Conservation (phyloP, 2,329 filamentous ascomycete genomes). For the Furcasterigmium furcatum region DNA sequence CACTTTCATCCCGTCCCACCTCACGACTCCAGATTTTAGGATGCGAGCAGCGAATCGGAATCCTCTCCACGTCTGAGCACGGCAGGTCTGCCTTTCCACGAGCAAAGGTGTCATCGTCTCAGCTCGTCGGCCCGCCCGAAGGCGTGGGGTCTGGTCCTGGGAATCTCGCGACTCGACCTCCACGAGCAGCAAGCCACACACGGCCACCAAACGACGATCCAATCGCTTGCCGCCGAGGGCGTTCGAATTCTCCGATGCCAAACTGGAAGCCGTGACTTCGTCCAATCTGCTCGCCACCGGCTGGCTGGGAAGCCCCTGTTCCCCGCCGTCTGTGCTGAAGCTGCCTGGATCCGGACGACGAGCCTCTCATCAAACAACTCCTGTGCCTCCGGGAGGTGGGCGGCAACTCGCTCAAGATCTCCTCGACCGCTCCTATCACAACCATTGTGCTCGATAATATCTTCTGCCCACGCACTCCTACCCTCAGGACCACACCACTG, state of each 20-base stretch:
- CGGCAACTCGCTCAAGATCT: no score
- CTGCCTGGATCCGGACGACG: not conserved
- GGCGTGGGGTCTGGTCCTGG: not conserved
- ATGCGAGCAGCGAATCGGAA: not conserved
- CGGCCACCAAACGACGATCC: not conserved
- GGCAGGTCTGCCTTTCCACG: no score
- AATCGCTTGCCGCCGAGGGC: not conserved
- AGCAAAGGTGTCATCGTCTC: not conserved
- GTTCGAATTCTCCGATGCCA: not conserved
- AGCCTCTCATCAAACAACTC: no score
- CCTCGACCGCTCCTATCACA: no score
- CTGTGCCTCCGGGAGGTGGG: no score
- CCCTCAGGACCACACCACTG: no score
- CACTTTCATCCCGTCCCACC: no score
- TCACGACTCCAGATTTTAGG: no score
- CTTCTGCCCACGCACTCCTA: no score
- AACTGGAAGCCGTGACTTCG: not conserved
- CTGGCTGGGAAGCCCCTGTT: not conserved
- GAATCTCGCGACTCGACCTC: not conserved
- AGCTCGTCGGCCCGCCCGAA: not conserved
- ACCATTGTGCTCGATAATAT: no score
- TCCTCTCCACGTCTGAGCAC: not conserved
- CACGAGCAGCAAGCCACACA: not conserved
- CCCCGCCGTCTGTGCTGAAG: not conserved
- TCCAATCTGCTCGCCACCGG: not conserved